These are phyloP conservation scores for Aspergillus thermomutatus DNA, from an alignment of 2,329 filamentous ascomycete species.

Conservation along the genomic window DNA sequence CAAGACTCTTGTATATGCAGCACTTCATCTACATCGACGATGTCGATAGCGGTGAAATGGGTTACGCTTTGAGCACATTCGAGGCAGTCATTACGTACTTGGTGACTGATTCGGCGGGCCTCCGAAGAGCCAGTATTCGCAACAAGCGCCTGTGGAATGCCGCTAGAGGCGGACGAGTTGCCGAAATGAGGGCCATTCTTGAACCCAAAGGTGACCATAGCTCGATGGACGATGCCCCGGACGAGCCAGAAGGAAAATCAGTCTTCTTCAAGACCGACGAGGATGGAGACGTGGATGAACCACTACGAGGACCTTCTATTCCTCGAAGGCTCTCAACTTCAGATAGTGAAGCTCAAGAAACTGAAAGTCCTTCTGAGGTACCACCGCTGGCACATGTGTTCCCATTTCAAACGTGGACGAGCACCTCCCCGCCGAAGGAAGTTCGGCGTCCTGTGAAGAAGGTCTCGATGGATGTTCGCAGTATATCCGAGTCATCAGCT, in stretches of 20 bases:
- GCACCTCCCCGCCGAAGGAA: constrained; percentile 39
- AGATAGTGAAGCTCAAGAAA: constrained; percentile 13
- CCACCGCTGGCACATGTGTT: constrained; percentile 75
- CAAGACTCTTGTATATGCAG: constrained; percentile 87
- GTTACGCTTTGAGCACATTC: constrained; percentile 92
- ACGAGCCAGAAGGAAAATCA: constrained; percentile 38
- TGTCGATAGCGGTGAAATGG: constrained; percentile 92
- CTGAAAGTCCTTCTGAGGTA: constrained; percentile 22
- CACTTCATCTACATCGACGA: constrained; percentile 98
- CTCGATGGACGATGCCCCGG: constrained; percentile 28
- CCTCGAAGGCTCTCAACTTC: constrained; percentile 19
- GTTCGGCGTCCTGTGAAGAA: constrained; percentile 63
- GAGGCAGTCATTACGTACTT: constrained; percentile 92
- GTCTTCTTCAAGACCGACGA: constrained; percentile 36
- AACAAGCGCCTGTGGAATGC: constrained; percentile 90
- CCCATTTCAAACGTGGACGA: constrained; percentile 70
- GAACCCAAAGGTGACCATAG: constrained; percentile 61
- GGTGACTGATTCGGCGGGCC: constrained; percentile 71
- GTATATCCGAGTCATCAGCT: constrained; percentile 80
- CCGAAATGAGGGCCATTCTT: constrained; percentile 73
- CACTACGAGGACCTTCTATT: constrained; percentile 17
- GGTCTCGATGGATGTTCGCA: constrained; percentile 86
- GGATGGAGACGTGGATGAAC: constrained; percentile 24
- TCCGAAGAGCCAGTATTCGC: constrained; percentile 78
- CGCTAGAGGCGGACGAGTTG: constrained; percentile 70